Evolutionary conservation across 306 rosid genomes (phyloP), one percentile per base, ranked within the genome.

Genomic region (Vigna mungo): DNA sequence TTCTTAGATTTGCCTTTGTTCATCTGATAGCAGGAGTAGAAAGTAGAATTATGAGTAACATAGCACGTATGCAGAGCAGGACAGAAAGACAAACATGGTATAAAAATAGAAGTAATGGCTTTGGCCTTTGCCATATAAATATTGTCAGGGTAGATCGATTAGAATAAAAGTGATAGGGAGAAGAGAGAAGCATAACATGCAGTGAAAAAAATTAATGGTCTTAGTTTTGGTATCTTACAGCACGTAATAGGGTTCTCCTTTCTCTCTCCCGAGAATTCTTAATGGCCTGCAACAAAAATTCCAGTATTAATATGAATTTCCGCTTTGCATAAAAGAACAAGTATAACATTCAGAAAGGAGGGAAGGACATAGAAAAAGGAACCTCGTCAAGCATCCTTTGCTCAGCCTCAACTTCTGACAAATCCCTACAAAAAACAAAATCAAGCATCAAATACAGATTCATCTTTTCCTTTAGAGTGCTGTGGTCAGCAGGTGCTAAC

Each of bases 351-450:
- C 73, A 18, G 12, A 78, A 76, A 21, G 47, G 41, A 13, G 32
- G 32, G 17, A 59, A 52, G 15, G 21, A 6, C 5, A 20, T 9
- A 36, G 76, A 20, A 71, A 70, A 64, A 54, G 51, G 65, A 72
- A 92, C 98, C 97, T 90, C 92, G 9, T 92, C 91, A 27, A 95
- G 98, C 92, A 55, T 66, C 83, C 89, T 95, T 76, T 95, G 92
- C 85, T 92, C 97, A 0, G 96, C 92, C 77, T 95, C 98, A 62
- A 95, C 96, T 81, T 95, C 98, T 4, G 85, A 78, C 17, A 59
- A 21, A 77, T 95, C 98, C 83, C 96, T 92, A 67, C 62, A 81
- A 74, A 53, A 72, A 66, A 53, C 44, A 39, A 43, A 41, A 83
- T 47, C 2, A 6, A 52, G 66, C 46, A 58, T 56, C 65, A 71